Base-by-base conservation (phyloP, 2,329 filamentous ascomycete genomes). In the Ceratocystis colombiana region DNA sequence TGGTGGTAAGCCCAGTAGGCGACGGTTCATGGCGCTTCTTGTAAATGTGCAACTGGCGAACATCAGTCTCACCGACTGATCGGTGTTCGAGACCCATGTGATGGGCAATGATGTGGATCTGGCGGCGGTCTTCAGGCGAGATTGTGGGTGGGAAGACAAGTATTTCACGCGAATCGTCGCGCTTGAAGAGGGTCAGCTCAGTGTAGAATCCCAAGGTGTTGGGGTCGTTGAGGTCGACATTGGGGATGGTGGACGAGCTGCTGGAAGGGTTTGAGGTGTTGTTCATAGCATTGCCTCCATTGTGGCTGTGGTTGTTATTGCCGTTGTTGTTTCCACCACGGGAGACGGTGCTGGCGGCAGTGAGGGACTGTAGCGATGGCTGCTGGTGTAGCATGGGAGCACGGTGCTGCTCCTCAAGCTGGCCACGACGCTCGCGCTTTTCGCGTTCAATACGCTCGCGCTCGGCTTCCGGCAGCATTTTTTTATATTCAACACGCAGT, bases 401-500 rank as follows among this genome's bases (percentile, higher is more conserved):
- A 37, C 92, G 86, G 76, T 99, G 94, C 76, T 99, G 94, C 76
- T 99, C 94, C 76, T 99, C 92, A 12, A 99, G 82, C 76, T 99
- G 94, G 62, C 94, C 94, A 64, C 94, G 87, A 71, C 94, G 89
- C 78, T 97, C 93, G 67, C 94, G 84, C 84, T 97, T 99, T 77
- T 97, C 94, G 5, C 94, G 84, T 76, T 99, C 94, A 71, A 99
- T 97, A 50, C 94, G 85, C 76, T 99, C 94, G 64, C 94, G 85
- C 76, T 97, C 94, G 41, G 92, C 90, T 70, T 95, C 84, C 0
- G 94, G 94, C 4, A 99, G 83, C 94, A 99, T 97, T 79, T 97
- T 97, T 82, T 99, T 99, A 79, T 97, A 99, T 76, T 99, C 94
- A 30, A 99, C 94, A 62, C 94, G 84, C 70, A 99, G 79, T 78